These are phyloP conservation scores for Hamigera avellanea DNA, from an alignment of 495 filamentous ascomycete species.

Conservation along the genomic window DNA sequence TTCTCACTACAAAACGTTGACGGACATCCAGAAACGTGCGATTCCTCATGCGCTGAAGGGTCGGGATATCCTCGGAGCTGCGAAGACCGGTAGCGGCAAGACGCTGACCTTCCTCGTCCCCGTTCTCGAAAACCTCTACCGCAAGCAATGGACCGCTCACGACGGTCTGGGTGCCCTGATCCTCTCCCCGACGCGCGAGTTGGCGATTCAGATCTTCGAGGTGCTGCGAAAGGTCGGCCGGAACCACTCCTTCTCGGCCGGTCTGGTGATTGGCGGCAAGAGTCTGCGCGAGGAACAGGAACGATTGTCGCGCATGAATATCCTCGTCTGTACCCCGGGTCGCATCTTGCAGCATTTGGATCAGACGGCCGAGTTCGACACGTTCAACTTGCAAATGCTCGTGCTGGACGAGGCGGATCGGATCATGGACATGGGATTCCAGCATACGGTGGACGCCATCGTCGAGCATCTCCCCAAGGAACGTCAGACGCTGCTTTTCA, in stretches of 20 bases:
- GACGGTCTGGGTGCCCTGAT: conserved; percentile 90
- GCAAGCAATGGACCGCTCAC: conserved; percentile 75
- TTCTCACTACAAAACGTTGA: conserved; percentile 83
- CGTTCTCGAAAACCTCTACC: conserved; percentile 89
- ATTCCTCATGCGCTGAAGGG: conserved; percentile 81
- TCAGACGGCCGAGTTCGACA: conserved; percentile 83
- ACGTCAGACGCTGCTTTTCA: conserved; percentile 89
- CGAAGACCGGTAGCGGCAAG: conserved; percentile 95
- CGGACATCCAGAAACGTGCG: conserved; percentile 82
- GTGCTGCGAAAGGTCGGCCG: conserved; percentile 84
- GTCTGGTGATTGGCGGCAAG: conserved; percentile 91
- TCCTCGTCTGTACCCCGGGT: conserved; percentile 91
- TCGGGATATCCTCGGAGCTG: conserved; percentile 82
- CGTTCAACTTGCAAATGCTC: conserved; percentile 81
- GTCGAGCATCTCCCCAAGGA: conserved; percentile 79
- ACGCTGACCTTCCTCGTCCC: conserved; percentile 89
- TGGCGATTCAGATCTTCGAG: conserved; percentile 96
- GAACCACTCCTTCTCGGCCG: conserved; percentile 84
- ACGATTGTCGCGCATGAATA: conserved; percentile 87
- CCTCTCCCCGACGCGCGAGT: conserved; percentile 85
- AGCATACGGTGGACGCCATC: conserved; percentile 82
- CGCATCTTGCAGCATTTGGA: conserved; percentile 93
- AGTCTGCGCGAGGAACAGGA: conserved; percentile 80
- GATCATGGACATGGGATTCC: conserved; percentile 97
- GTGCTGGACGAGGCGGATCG: conserved; percentile 95